phyloP scores from a whole-genome alignment of 305 asterid species.

The Fraxinus albicans region DNA sequence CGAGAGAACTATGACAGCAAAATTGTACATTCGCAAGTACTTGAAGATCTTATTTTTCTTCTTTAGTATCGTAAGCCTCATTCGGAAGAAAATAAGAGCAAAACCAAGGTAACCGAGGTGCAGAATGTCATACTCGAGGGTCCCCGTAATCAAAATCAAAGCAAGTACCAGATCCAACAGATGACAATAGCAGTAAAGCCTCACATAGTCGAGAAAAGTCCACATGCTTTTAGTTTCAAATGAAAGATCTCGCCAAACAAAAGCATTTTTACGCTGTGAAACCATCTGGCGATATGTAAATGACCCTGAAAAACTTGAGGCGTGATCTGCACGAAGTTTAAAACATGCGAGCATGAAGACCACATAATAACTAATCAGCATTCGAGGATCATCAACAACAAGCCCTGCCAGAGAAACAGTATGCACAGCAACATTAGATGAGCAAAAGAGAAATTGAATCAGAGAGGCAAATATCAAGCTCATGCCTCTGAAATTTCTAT shows the following conservation, averaged over 20 bases:
- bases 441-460: constrained; percentile 10
- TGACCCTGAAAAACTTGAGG: constrained; percentile 73
- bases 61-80: constrained; percentile 87
- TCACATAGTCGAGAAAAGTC: constrained; percentile 92
- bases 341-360: constrained; percentile 92
- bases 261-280: constrained; percentile 84
- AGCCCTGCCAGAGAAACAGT: constrained; percentile 55
- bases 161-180: constrained; percentile 93
- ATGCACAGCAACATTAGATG: constrained; percentile 11
- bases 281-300: constrained; percentile 78
- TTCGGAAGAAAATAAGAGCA: constrained; percentile 93
- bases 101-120: constrained; percentile 97
- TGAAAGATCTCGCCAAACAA: constrained; percentile 94
- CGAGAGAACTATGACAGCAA: constrained; percentile 90
- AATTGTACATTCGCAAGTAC: constrained; percentile 83
- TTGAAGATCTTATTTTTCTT: constrained; percentile 92
- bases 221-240: constrained; percentile 99
- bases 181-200: constrained; percentile 99
- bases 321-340: constrained; percentile 88
- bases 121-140: constrained; percentile 92
- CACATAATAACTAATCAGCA: constrained; percentile 75
- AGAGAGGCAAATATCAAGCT: constrained; percentile 2
- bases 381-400: constrained; percentile 91
- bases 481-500: not conserved
- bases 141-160: constrained; percentile 86